These are phyloP conservation scores for Ettlia oleoabundans DNA, from an alignment of 139 green algal genomes.

Conservation along the genomic window DNA sequence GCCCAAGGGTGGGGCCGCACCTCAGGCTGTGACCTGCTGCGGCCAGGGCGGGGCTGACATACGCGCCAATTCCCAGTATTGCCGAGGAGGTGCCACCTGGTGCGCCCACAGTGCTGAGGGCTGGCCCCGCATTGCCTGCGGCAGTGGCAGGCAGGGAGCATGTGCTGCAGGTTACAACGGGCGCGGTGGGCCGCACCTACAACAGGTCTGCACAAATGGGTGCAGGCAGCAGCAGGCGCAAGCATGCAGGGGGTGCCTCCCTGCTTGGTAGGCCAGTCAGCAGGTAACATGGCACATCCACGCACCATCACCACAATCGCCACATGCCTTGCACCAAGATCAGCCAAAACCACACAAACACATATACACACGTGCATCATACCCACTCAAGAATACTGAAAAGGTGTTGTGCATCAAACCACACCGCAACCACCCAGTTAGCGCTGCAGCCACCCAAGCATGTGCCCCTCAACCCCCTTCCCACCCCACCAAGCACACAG, in stretches of 20 bases:
- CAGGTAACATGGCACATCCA: too few relatives aligned
- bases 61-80: conserved; percentile 86
- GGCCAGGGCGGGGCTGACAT: conserved; percentile 83
- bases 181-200: too few relatives aligned
- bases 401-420: not conserved
- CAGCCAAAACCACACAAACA: not conserved
- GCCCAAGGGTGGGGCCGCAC: not conserved
- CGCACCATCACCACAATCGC: too few relatives aligned
- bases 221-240: too few relatives aligned
- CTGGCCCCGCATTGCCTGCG: conserved; percentile 83
- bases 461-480: not conserved
- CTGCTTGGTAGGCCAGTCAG: too few relatives aligned
- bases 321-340: too few relatives aligned
- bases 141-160: too few relatives aligned
- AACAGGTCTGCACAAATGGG: too few relatives aligned
- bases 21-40: conserved; percentile 75
- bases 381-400: too few relatives aligned
- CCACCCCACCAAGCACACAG: too few relatives aligned
- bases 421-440: not conserved
- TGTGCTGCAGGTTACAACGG: too few relatives aligned
- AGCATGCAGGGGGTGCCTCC: too few relatives aligned
- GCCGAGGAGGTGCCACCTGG: conserved; percentile 79
- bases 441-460: not conserved
- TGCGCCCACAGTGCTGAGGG: conserved; percentile 85
- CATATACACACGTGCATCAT: not conserved